Evolutionary conservation across 441 rosid species (phyloP), one percentile per base, ranked within the genome.

Genomic region (Heliophila coronopifolia): DNA sequence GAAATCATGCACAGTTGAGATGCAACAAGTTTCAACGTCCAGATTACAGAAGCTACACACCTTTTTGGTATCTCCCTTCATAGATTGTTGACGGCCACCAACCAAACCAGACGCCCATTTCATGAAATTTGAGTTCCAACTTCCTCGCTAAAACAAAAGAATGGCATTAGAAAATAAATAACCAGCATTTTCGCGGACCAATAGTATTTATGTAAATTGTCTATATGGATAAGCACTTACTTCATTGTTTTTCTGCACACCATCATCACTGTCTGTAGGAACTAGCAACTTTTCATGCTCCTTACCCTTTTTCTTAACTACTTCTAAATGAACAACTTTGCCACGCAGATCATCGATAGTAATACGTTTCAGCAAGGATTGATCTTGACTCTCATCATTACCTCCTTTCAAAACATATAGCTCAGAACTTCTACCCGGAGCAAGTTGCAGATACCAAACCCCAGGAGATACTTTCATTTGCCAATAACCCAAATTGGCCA

Each of bases 401-500:
- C 68, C 81, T 50, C 72, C 89, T 75, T 73, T 84, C 58, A 94
- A 47, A 59, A 25, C 65, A 58, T 94, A 94, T 45, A 94, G 77
- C 68, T 89, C 95, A 19, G 86, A 84, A 77, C 99, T 94, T 73
- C 97, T 72, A 33, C 96, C 97, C 2, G 94, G 95, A 47, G 96
- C 99, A 72, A 94, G 96, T 76, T 89, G 99, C 50, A 89, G 77
- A 54, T 86, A 81, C 97, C 97, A 94, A 59, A 89, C 87, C 54
- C 99, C 99, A 45, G 97, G 97, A 59, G 89, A 86, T 57, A 81
- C 99, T 78, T 94, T 94, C 97, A 89, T 94, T 73, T 93, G 99
- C 99, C 99, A 94, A 68, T 89, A 94, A 30, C 99, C 99, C 70
- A 94, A 75, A 69, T 94, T 94, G 69, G 96, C 99, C 99, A 94